These are phyloP conservation scores for Ilex paraguariensis DNA, from an alignment of 305 asterid genomes.

Conservation along the genomic window DNA sequence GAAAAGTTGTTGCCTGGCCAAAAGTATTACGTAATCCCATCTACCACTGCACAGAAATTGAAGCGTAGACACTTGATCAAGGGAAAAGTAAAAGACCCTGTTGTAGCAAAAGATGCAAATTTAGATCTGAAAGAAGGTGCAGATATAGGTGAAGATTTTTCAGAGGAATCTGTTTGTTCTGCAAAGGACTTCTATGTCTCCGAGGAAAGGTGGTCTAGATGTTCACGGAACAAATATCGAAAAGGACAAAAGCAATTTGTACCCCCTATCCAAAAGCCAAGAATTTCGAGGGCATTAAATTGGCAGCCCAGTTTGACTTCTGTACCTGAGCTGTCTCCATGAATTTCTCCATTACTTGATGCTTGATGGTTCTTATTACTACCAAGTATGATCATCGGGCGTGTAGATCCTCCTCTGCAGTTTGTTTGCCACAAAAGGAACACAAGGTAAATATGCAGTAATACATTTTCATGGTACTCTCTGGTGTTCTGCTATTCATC, in stretches of 20 bases:
- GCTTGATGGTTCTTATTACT: too few species aligned
- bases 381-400: too few species aligned
- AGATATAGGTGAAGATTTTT: constrained; percentile 21
- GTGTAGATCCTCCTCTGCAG: too few species aligned
- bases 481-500: too few species aligned
- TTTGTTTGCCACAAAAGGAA: too few species aligned
- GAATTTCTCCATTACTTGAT: constrained; percentile 9
- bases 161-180: constrained; percentile 34
- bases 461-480: too few species aligned
- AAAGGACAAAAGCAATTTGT: constrained; percentile 42
- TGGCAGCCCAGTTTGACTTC: constrained; percentile 73
- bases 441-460: too few species aligned
- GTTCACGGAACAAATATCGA: constrained; percentile 13
- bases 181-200: constrained; percentile 42
- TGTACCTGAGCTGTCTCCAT: constrained; percentile 63
- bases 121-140: constrained; percentile 21
- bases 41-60: constrained; percentile 49
- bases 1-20: constrained; percentile 52
- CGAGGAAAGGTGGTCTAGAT: constrained; percentile 32
- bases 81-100: constrained; percentile 15
- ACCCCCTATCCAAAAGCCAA: constrained; percentile 61
- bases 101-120: too few species aligned
- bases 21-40: constrained; percentile 49
- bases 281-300: constrained; percentile 39
- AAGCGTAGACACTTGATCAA: constrained; percentile 32